Conservation (phyloP, 1,284 basidiomycete genomes). For the Naganishia sp. region DNA sequence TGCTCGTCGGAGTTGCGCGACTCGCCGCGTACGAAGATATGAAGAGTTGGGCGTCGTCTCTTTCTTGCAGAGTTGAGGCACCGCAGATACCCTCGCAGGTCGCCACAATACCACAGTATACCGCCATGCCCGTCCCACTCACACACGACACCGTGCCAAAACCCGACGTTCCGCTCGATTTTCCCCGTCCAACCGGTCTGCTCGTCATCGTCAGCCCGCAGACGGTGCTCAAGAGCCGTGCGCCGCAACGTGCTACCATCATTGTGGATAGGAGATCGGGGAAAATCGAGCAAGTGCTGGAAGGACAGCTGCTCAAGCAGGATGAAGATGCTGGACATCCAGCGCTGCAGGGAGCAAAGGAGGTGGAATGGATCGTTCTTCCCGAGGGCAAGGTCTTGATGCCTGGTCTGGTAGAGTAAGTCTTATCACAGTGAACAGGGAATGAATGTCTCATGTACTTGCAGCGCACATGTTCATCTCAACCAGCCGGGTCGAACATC, state of each 20-base stretch:
- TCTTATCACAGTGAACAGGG: conserved; percentile 32
- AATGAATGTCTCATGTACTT: not conserved
- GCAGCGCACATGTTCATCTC: conserved; percentile 83
- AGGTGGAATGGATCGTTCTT: conserved; percentile 45
- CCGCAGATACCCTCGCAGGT: not conserved
- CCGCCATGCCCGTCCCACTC: not conserved
- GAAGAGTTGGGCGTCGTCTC: not conserved
- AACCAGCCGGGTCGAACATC: conserved; percentile 77
- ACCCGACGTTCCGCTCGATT: conserved; percentile 6
- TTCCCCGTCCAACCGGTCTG: conserved; percentile 16
- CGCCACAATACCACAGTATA: not conserved
- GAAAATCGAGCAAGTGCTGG: conserved; percentile 64
- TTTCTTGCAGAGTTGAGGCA: not conserved
- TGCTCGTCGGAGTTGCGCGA: not conserved
- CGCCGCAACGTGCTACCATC: conserved; percentile 69
- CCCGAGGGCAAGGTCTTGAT: conserved; percentile 59
- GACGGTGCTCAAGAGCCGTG: conserved; percentile 60
- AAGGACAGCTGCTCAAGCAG: conserved; percentile 31
- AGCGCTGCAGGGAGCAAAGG: conserved; percentile 37
- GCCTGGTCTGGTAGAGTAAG: conserved; percentile 82
- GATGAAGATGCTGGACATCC: not conserved
- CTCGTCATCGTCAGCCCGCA: conserved; percentile 59
- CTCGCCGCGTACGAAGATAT: not conserved
- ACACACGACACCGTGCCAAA: not conserved
- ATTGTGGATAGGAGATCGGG: conserved; percentile 65